These are phyloP conservation scores for Claviceps spartinae DNA, from an alignment of 2,329 filamentous ascomycete genomes.

Conservation along the genomic window DNA sequence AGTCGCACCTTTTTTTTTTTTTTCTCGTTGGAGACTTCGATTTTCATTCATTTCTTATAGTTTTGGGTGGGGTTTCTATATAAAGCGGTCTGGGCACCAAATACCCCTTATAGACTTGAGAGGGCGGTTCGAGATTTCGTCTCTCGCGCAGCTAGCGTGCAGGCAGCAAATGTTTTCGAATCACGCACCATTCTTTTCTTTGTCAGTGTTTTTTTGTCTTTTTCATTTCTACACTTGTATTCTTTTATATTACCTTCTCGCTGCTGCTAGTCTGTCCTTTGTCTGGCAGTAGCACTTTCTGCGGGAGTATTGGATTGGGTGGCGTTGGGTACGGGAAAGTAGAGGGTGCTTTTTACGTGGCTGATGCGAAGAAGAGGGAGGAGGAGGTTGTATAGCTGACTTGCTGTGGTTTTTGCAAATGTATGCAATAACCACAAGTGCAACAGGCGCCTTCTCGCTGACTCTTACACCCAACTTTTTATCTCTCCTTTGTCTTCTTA, in stretches of 20 bases:
- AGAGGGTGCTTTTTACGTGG: neutral
- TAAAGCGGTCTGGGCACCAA: conserved; percentile 19
- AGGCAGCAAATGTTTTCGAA: conserved; percentile 15
- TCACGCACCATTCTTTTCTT: conserved; percentile 13
- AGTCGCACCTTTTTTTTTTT: conserved; percentile 7
- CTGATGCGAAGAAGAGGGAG: neutral
- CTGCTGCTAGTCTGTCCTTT: too few species aligned
- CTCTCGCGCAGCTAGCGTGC: conserved; percentile 11
- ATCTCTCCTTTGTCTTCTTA: too few species aligned
- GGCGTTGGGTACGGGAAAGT: neutral
- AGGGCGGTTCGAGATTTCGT: conserved; percentile 9
- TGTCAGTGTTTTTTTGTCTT: conserved; percentile 9
- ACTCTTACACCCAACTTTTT: too few species aligned
- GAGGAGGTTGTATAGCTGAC: too few species aligned
- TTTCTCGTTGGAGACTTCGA: conserved; percentile 1
- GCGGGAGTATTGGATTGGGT: neutral
- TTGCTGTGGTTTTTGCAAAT: too few species aligned
- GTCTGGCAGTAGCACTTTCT: neutral
- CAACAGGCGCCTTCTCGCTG: too few species aligned
- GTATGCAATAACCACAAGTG: too few species aligned
- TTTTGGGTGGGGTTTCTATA: neutral
- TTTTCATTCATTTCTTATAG: neutral
- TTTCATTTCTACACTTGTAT: conserved; percentile 14
- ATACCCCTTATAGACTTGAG: conserved; percentile 25
- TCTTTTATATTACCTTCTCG: neutral